Base-by-base conservation (phyloP, 2,329 filamentous ascomycete genomes). In the Huntiella decipiens region DNA sequence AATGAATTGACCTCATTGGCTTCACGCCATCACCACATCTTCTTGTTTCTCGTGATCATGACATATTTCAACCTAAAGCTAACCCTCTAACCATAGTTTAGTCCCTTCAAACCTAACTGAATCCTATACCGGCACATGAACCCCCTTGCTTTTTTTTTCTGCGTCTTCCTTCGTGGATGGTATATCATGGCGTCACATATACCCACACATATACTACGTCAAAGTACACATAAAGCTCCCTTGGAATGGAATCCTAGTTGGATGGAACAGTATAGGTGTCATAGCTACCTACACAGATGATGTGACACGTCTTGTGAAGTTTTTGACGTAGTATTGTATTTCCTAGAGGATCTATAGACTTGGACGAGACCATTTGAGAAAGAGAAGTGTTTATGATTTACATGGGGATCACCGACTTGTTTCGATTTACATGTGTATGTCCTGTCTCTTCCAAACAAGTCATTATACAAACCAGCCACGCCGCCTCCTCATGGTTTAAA, bases 81-180 rank as follows among this genome's bases (percentile, higher is more conserved):
- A 43, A 33, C 16, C 38, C 34, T 43, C 28, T 19, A 33, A 16
- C 32, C 41, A 39, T 39, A 22, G 37, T 43, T 42, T 43, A 15
- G 5, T 39, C 16, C 15, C n/a, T 16, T 37, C 5, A 13, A 37
- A 37, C 16, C n/a, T 37, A 37, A 37, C 35, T 13, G 35, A 16
- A 13, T 37, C n/a, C 16, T 37, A 13, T 37, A 28, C 22, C 22
- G 22, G 22, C 22, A 28, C 2, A 28, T 28, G 22, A 28, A 10
- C 22, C 22, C 22, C 22, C 22, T 28, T 28, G 22, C 22, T 28
- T 28, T 28, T 28, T 28, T 28, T 28, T 28, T 28, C 22, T 28
- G 22, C 3, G 22, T 28, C 6, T 28, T 28, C 22, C 22, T 28
- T 28, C 8, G 6, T 28, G 6, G 22, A 28, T 28, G 22, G 22